Conservation (phyloP, 805 yeast species). For the Wickerhamomyces queroliae region DNA sequence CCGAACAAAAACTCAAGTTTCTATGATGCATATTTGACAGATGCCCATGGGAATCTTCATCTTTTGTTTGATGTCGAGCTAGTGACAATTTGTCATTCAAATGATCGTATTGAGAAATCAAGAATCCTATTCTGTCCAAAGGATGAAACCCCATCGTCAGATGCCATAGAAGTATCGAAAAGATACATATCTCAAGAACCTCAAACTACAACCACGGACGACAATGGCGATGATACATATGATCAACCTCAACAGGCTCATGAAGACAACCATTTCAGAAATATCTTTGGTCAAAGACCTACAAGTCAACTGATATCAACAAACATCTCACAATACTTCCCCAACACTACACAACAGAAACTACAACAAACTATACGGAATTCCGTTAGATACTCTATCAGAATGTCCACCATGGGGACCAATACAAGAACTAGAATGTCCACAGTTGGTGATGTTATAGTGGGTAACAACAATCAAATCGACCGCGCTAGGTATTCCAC, state of each 20-base stretch:
- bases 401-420: conserved; percentile 38
- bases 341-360: conserved; percentile 66
- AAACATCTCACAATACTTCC: conserved; percentile 87
- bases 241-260: conserved; percentile 21
- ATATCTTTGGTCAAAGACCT: conserved; percentile 82
- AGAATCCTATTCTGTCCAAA: conserved; percentile 62
- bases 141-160: conserved; percentile 56
- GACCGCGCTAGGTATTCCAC: conserved; percentile 37
- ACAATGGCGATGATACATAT: background rate
- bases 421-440: conserved; percentile 25
- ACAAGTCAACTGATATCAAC: conserved; percentile 89
- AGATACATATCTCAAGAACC: conserved; percentile 25
- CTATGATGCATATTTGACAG: conserved; percentile 60
- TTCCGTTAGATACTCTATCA: conserved; percentile 73
- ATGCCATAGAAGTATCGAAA: conserved; percentile 52
- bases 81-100: conserved; percentile 76
- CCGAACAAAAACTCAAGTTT: conserved; percentile 33
- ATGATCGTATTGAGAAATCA: conserved; percentile 63
- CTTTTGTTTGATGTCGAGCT: conserved; percentile 71
- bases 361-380: conserved; percentile 78
- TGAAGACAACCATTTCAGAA: conserved; percentile 25
- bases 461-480: conserved; percentile 50
- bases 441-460: conserved; percentile 60
- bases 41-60: conserved; percentile 33
- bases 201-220: conserved; percentile 3